These are phyloP conservation scores for Cytospora chrysosperma DNA, from an alignment of 2,329 filamentous ascomycete genomes.

Conservation along the genomic window DNA sequence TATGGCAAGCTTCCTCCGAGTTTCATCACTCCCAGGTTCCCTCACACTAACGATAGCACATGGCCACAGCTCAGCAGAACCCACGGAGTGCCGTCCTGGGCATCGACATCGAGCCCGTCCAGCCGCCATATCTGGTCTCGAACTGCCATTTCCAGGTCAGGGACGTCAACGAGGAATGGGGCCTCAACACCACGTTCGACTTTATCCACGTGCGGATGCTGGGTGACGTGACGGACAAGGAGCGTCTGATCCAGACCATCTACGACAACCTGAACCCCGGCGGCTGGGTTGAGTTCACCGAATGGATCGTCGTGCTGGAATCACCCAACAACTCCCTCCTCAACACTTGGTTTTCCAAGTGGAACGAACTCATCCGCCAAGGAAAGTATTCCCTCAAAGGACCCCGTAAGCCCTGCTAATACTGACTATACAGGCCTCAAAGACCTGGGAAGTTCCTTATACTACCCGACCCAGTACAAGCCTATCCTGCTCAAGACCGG, in stretches of 20 bases:
- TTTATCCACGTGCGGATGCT: conserved; percentile 36
- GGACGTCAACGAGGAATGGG: conserved; percentile 33
- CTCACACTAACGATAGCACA: not conserved
- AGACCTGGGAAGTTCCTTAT: conserved; percentile 34
- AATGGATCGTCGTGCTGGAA: conserved; percentile 34
- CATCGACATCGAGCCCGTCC: conserved; percentile 34
- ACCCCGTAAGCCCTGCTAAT: conserved; percentile 17
- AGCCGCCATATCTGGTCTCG: conserved; percentile 28
- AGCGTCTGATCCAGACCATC: conserved; percentile 31
- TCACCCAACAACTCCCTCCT: conserved; percentile 35
- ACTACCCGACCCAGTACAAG: conserved; percentile 31
- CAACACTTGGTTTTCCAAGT: conserved; percentile 33
- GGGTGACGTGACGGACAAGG: conserved; percentile 32
- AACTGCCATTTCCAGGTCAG: conserved; percentile 34
- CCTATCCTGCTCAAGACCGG: conserved; percentile 28
- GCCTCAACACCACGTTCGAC: conserved; percentile 31
- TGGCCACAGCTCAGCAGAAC: conserved; percentile 28
- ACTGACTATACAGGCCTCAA: conserved; percentile 27
- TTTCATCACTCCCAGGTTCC: not conserved
- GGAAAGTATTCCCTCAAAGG: conserved; percentile 23
- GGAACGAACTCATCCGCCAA: conserved; percentile 32
- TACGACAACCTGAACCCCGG: conserved; percentile 36
- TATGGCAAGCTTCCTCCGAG: conserved; percentile 25
- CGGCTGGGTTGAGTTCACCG: conserved; percentile 38
- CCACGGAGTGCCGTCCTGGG: conserved; percentile 32